Base-by-base conservation (phyloP, 805 yeast species). In the Metschnikowia kofuensis region DNA sequence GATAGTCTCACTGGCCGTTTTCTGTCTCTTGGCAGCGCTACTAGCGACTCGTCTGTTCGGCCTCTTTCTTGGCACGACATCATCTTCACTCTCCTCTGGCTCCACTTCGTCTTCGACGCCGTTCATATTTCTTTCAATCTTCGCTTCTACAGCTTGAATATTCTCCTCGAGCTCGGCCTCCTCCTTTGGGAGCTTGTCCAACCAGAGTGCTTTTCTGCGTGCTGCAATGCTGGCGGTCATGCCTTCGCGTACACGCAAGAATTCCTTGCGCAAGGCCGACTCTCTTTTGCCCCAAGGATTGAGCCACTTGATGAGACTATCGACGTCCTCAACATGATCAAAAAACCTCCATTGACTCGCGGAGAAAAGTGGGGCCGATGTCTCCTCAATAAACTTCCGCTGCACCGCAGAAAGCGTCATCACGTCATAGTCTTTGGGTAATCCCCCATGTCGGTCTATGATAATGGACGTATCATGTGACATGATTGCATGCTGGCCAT, bases 211-310 rank as follows among this genome's bases (percentile, higher is more conserved):
- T 49, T 76, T 76, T 28, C 78, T 70, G 50, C 96, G 75, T 1
- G 88, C 77, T 10, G 64, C 70, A 55, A 87, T 79, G 56, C 89
- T 79, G 11, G 74, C 66, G 32, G 63, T 62, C 26, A 87, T 74
- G 14, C 78, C 75, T 10, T 79, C 85, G 53, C 78, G 76, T 26
- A 82, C 74, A 4, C 68, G 65, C 7, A 67, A 61, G 38, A 88
- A 62, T 57, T 87, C 95, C 56, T 84, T 85, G 36, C 80, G 69
- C 41, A 91, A 72, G 35, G 69, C 74, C 14, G 82, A 75, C 60
- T 90, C 97, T 40, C 96, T 70, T 44, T 69, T 72, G 2, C 97
- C 97, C 77, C 84, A 81, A 4, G 80, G 82, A 56, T 85, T 83
- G 43, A 90, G 69, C 89, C 92, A 85, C n/a, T 67, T 62, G 8